A percentile compares a stretch with the other conserved stretches of the same genome.
Conservation (phyloP, 139 green algal genomes). For the Spirogloea muscicola region DNA sequence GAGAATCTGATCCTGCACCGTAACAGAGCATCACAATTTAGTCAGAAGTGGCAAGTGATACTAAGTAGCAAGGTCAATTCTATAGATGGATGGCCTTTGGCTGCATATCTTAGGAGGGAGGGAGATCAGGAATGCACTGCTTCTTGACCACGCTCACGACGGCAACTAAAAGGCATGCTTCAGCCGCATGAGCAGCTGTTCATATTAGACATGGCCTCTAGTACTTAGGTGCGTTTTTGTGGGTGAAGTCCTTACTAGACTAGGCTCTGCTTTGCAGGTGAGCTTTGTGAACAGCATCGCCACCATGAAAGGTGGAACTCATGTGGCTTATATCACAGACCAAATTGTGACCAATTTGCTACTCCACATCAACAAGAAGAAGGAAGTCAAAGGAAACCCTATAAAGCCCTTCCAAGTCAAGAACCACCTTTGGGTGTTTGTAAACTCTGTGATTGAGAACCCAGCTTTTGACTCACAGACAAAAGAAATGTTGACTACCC, state of each 20-base stretch:
- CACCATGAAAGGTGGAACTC: slow-evolving; percentile 94
- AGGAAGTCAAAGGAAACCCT: slow-evolving; percentile 75
- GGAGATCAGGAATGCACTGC: background rate
- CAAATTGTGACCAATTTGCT: slow-evolving; percentile 65
- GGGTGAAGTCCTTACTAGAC: background rate
- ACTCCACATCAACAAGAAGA: slow-evolving; percentile 69
- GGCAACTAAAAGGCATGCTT: background rate
- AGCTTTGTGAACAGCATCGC: slow-evolving; percentile 97
- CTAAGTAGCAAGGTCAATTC: background rate
- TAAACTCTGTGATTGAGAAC: slow-evolving; percentile 97
- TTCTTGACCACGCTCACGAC: background rate
- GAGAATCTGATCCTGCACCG: background rate
- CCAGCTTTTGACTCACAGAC: slow-evolving; percentile 98
- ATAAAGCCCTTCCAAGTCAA: slow-evolving; percentile 96
- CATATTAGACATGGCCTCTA: background rate
- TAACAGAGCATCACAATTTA: background rate
- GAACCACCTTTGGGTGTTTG: slow-evolving; percentile 97
- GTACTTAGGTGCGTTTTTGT: background rate
- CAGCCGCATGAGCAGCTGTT: background rate
- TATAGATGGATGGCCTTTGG: background rate
- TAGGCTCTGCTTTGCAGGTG: slow-evolving; percentile 69
- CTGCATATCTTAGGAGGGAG: background rate
- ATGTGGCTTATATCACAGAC: slow-evolving; percentile 89
- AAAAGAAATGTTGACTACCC: slow-evolving; percentile 94
- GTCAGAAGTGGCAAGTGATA: background rate